Percentiles rank a stretch among this genome's conserved stretches.
These are phyloP conservation scores for Aspergillus japonicus DNA, from an alignment of 2,329 filamentous ascomycete genomes.

Conservation along the genomic window DNA sequence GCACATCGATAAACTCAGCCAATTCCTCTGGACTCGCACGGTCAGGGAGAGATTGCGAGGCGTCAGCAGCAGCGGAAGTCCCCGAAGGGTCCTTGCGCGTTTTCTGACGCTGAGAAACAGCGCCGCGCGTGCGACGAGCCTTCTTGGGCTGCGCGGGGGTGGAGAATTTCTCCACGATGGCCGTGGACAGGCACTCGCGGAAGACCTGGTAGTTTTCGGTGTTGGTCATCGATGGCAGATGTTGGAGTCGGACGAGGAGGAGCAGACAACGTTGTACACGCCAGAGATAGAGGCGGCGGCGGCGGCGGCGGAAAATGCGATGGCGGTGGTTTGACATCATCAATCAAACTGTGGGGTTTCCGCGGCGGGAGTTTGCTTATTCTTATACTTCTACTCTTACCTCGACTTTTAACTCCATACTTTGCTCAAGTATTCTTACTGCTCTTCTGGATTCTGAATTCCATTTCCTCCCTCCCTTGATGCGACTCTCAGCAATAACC, in stretches of 20 bases:
- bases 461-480: background rate
- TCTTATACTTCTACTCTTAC: no score
- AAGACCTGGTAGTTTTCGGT: conserved; percentile 65
- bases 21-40: conserved; percentile 62
- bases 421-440: no score
- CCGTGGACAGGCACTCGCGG: conserved; percentile 69
- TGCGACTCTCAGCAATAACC: background rate
- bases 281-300: background rate
- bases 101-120: background rate
- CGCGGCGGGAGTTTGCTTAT: background rate
- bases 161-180: conserved; percentile 62
- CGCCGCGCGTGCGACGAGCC: conserved; percentile 18
- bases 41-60: background rate
- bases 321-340: conserved; percentile 1
- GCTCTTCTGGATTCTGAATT: background rate
- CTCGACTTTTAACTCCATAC: no score
- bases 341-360: background rate
- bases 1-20: conserved; percentile 72
- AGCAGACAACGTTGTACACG: background rate
- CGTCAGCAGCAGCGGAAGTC: background rate
- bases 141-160: conserved; percentile 45
- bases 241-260: background rate
- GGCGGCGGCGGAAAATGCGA: background rate
- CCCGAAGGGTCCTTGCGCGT: background rate
- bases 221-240: conserved; percentile 25